A percentile compares a stretch with the other conserved stretches of the same genome.
These are phyloP conservation scores for Cladosporium sp. DNA, from an alignment of 2,329 filamentous ascomycete species.

Conservation along the genomic window DNA sequence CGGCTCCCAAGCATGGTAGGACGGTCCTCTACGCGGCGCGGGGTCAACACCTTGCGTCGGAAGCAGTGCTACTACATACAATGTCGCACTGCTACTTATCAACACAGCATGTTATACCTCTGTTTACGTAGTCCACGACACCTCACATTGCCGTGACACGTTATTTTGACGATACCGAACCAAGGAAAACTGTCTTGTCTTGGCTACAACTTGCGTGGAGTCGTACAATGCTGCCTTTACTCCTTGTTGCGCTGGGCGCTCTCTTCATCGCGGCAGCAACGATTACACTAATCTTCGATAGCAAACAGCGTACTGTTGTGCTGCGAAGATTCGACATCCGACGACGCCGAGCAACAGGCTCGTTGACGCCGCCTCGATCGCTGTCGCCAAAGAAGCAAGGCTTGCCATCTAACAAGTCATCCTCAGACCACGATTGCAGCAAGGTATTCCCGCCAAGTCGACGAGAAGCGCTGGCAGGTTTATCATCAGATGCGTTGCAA, in stretches of 20 bases:
- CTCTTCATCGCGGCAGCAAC: conserved; percentile 19
- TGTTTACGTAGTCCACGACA: background rate
- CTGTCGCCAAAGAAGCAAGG: conserved; percentile 48
- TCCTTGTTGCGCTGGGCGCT: conserved; percentile 22
- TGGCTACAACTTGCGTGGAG: background rate
- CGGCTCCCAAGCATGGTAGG: conserved; percentile 8
- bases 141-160: background rate
- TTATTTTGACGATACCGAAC: background rate
- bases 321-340: conserved; percentile 23
- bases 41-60: background rate
- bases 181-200: background rate
- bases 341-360: conserved; percentile 42
- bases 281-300: conserved; percentile 29
- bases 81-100: background rate
- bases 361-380: conserved; percentile 51
- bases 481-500: conserved; percentile 20
- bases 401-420: conserved; percentile 23
- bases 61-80: background rate
- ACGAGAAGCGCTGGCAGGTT: conserved; percentile 41
- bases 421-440: conserved; percentile 32
- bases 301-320: conserved; percentile 38
- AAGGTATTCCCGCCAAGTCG: conserved; percentile 51
- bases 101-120: background rate
- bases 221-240: background rate
- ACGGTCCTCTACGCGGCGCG: background rate